Percentiles rank a stretch among this genome's conserved stretches.
Evolutionary conservation across 768 basidiomycete genomes (phyloP).

Genomic region (Scleroderma bovista): DNA sequence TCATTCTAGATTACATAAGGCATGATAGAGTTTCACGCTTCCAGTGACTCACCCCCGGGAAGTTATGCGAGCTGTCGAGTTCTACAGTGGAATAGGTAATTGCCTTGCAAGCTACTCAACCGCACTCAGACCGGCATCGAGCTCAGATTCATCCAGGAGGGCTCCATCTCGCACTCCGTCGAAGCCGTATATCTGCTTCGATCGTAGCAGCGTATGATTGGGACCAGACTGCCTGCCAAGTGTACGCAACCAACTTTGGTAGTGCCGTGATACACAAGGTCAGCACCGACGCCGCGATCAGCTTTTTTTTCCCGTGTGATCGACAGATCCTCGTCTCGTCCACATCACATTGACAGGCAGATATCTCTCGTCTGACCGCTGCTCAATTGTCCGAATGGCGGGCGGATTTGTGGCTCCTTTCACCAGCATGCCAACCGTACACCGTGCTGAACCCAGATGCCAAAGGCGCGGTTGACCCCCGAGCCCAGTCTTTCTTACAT

Average conservation of each 20-base stretch:
- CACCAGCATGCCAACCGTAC: slow-evolving; percentile 82
- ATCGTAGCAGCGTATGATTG: slow-evolving; percentile 76
- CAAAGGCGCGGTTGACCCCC: slow-evolving; percentile 65
- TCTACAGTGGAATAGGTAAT: slow-evolving; percentile 76
- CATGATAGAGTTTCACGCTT: too few species aligned
- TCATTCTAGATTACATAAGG: neutral
- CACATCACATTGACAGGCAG: slow-evolving; percentile 34
- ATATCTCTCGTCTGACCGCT: slow-evolving; percentile 56
- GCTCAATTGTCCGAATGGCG: slow-evolving; percentile 38
- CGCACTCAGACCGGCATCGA: neutral
- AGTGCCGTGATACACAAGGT: slow-evolving; percentile 37
- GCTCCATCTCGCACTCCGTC: slow-evolving; percentile 59
- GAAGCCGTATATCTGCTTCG: slow-evolving; percentile 40
- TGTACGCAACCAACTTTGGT: slow-evolving; percentile 62
- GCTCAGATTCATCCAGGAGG: slow-evolving; percentile 45
- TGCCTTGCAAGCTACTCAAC: neutral
- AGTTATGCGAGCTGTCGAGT: slow-evolving; percentile 41
- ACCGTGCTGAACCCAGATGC: slow-evolving; percentile 71
- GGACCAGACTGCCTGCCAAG: slow-evolving; percentile 69
- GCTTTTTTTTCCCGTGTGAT: neutral
- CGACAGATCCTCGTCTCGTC: neutral
- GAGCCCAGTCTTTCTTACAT: slow-evolving; percentile 72
- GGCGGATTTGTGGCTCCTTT: slow-evolving; percentile 71
- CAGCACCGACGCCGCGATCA: neutral
- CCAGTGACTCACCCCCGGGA: slow-evolving; percentile 2